These are phyloP conservation scores for Cryptosporidium baileyi DNA, from an alignment of 169 alveolate genomes.

Conservation along the genomic window DNA sequence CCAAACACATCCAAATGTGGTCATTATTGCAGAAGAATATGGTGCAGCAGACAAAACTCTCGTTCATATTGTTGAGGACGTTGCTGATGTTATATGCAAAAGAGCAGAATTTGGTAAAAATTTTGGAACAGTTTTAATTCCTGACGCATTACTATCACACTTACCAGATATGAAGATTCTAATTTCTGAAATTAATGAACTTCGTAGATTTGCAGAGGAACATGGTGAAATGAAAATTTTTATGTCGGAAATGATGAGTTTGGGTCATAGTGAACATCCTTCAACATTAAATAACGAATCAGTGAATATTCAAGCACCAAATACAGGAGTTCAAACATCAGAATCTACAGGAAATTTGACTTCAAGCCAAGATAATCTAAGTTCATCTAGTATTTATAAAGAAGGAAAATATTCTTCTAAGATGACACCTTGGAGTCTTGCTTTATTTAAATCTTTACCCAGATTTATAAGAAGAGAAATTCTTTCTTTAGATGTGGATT, in stretches of 20 bases:
- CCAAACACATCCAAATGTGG: conserved; percentile 96
- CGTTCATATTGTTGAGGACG: conserved; percentile 91
- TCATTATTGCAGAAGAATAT: conserved; percentile 93
- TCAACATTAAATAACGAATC: not conserved
- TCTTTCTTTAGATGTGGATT: conserved; percentile 81
- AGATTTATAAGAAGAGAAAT: conserved; percentile 89
- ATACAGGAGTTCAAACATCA: not conserved
- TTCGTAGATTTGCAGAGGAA: conserved; percentile 71
- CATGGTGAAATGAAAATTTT: conserved; percentile 36
- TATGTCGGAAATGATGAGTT: conserved; percentile 67
- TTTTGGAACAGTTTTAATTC: conserved; percentile 95
- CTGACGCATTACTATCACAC: conserved; percentile 95
- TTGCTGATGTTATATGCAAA: conserved; percentile 93
- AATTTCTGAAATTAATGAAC: conserved; percentile 88
- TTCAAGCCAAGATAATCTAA: not conserved
- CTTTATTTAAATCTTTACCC: conserved; percentile 91
- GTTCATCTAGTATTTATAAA: not conserved
- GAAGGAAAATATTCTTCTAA: conserved; percentile 74
- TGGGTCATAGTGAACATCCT: conserved; percentile 50
- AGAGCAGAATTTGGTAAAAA: conserved; percentile 93
- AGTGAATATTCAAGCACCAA: not conserved
- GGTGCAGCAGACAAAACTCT: conserved; percentile 93
- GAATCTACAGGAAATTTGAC: not conserved
- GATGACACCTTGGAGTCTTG: conserved; percentile 93
- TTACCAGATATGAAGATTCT: conserved; percentile 91